Conservation (phyloP, 2,329 filamentous ascomycete genomes). For the Madurella fahalii region DNA sequence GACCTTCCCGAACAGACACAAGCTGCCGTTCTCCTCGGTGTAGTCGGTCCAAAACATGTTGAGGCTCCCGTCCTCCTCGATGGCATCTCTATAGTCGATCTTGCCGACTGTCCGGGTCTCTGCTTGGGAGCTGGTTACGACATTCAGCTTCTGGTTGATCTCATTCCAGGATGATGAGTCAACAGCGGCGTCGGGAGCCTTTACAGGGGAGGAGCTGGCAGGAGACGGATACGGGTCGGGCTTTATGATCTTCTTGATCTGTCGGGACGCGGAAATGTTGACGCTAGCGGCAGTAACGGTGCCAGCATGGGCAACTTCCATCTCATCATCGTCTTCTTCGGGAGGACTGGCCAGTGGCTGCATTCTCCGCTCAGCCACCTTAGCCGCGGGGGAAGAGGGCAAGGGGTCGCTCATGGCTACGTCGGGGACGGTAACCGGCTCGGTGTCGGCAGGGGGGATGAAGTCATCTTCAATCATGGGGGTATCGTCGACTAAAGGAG, state of each 20-base stretch:
- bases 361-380: slow-evolving; percentile 69
- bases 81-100: slow-evolving; percentile 73
- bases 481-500: slow-evolving; percentile 48
- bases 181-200: slow-evolving; percentile 55
- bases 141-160: slow-evolving; percentile 79
- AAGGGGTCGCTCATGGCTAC: slow-evolving; percentile 81
- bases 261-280: slow-evolving; percentile 79
- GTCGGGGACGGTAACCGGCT: slow-evolving; percentile 41
- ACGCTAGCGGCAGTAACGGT: slow-evolving; percentile 66
- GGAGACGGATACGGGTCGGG: slow-evolving; percentile 64
- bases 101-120: slow-evolving; percentile 70
- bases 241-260: slow-evolving; percentile 71
- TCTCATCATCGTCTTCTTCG: slow-evolving; percentile 73
- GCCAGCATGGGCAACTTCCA: slow-evolving; percentile 80
- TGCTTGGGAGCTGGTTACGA: slow-evolving; percentile 67
- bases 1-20: slow-evolving; percentile 95
- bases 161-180: slow-evolving; percentile 87
- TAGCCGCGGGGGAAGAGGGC: slow-evolving; percentile 81
- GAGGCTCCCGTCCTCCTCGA: slow-evolving; percentile 89
- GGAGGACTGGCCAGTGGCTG: slow-evolving; percentile 45
- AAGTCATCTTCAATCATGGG: slow-evolving; percentile 49
- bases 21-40: slow-evolving; percentile 81
- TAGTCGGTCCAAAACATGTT: slow-evolving; percentile 98
- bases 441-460: slow-evolving; percentile 58
- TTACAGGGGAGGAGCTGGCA: slow-evolving; percentile 70